Evolutionary conservation across 1,139 yeast species (phyloP).

Genomic region (Candida sp.): DNA sequence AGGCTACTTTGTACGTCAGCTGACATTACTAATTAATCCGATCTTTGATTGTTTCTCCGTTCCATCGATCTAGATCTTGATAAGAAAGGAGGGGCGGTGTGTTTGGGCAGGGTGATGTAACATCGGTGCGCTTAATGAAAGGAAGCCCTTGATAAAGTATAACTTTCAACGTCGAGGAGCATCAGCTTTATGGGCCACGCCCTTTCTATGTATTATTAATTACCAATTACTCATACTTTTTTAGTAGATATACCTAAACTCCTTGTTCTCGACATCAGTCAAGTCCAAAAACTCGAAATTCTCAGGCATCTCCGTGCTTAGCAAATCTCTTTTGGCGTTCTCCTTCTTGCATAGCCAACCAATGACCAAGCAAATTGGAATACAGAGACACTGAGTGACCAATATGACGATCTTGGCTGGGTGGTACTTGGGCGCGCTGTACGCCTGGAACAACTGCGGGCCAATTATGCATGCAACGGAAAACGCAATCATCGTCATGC

Average conservation of each 20-base stretch:
- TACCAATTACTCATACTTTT: no score
- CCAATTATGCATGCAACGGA: conserved; percentile 42
- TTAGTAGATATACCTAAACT: conserved; percentile 35
- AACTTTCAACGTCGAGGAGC: no score
- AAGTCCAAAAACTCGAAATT: conserved; percentile 36
- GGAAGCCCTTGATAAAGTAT: no score
- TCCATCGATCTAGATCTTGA: no score
- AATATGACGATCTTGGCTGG: conserved; percentile 42
- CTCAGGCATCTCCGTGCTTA: conserved; percentile 14
- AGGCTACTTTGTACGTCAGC: no score
- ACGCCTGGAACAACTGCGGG: conserved; percentile 40
- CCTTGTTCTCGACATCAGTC: conserved; percentile 39
- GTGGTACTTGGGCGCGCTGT: conserved; percentile 29
- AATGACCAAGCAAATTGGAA: conserved; percentile 32
- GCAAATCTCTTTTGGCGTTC: conserved; percentile 27
- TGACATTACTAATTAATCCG: no score
- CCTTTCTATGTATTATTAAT: no score
- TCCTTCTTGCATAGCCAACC: conserved; percentile 28
- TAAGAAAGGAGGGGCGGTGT: no score
- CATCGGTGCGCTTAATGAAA: no score
- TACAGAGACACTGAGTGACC: conserved; percentile 31
- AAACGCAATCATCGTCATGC: conserved; percentile 37
- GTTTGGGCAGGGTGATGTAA: no score
- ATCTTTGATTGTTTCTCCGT: no score
- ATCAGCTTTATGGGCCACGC: no score